Percentiles rank a stretch among this genome's conserved stretches.
Conservation (phyloP, 2,329 filamentous ascomycete genomes). For the Neofusicoccum kwambonambiense region DNA sequence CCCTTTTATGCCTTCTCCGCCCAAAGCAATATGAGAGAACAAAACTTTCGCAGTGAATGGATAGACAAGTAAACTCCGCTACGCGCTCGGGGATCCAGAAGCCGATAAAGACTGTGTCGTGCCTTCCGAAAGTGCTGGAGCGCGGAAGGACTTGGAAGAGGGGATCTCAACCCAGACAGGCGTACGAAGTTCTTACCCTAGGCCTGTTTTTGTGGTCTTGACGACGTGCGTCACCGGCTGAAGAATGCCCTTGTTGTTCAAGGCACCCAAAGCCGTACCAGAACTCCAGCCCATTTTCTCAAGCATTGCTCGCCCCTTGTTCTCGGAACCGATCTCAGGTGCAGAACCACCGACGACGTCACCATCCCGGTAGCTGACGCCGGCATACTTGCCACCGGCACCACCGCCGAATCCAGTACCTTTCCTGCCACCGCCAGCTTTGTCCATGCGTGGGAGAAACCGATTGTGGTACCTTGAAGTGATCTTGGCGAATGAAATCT, state of each 20-base stretch:
- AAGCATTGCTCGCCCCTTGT: conserved; percentile 81
- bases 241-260: conserved; percentile 83
- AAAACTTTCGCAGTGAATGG: too few species aligned
- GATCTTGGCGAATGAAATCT: conserved; percentile 51
- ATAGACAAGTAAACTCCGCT: too few species aligned
- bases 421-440: background rate
- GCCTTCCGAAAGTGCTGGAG: background rate
- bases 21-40: too few species aligned
- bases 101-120: background rate
- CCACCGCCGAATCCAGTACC: conserved; percentile 34
- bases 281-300: conserved; percentile 97
- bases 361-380: conserved; percentile 71
- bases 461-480: conserved; percentile 20
- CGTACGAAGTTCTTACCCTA: conserved; percentile 55
- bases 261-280: conserved; percentile 78
- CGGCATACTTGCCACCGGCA: conserved; percentile 38
- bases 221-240: conserved; percentile 84
- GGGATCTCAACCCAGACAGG: background rate
- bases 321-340: conserved; percentile 77
- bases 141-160: background rate
- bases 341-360: conserved; percentile 84
- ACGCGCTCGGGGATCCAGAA: too few species aligned
- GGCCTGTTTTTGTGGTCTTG: conserved; percentile 79
- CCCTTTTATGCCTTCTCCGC: too few species aligned
- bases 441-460: conserved; percentile 14